phyloP scores from a whole-genome alignment of 2,329 filamentous ascomycete species.

The Cytospora schulzeri region DNA sequence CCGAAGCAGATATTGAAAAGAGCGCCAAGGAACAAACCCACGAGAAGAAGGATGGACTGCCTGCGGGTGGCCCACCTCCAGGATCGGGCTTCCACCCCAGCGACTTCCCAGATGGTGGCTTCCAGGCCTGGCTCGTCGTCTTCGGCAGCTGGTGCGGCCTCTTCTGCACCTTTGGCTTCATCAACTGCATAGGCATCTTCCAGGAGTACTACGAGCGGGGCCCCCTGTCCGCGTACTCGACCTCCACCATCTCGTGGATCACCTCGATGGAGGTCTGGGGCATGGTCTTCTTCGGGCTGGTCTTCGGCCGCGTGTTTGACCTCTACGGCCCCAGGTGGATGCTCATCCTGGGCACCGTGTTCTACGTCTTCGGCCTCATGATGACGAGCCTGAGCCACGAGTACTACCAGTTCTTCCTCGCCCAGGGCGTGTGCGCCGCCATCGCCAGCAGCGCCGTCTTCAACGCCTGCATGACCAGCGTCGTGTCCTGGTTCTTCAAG shows the following conservation, averaged over 20 bases:
- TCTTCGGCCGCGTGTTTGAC: constrained; percentile 52
- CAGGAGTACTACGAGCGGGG: constrained; percentile 56
- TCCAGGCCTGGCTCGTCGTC: constrained; percentile 54
- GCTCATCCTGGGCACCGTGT: constrained; percentile 51
- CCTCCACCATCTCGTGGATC: constrained; percentile 60
- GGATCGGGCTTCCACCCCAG: constrained; percentile 40
- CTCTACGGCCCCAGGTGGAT: constrained; percentile 60
- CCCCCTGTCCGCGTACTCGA: constrained; percentile 48
- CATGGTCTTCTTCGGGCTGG: constrained; percentile 49
- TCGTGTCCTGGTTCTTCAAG: constrained; percentile 51
- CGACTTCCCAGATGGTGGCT: constrained; percentile 56
- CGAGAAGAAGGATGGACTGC: constrained; percentile 13
- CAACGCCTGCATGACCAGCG: constrained; percentile 39
- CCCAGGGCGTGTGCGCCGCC: constrained; percentile 39
- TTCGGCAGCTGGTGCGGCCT: constrained; percentile 39
- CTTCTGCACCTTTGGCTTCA: constrained; percentile 43
- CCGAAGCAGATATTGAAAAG: constrained; percentile 35
- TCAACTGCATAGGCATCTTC: constrained; percentile 55
- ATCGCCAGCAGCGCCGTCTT: constrained; percentile 41
- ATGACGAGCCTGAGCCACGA: constrained; percentile 53
- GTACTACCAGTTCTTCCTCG: constrained; percentile 46
- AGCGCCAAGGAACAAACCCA: constrained; percentile 35
- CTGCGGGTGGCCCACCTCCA: constrained; percentile 26
- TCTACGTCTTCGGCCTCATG: constrained; percentile 62
- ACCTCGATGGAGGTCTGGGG: constrained; percentile 52